Evolutionary conservation across 2,329 filamentous ascomycete genomes (phyloP), one percentile per base, ranked within the genome.

Genomic region (Ilyonectria destructans): DNA sequence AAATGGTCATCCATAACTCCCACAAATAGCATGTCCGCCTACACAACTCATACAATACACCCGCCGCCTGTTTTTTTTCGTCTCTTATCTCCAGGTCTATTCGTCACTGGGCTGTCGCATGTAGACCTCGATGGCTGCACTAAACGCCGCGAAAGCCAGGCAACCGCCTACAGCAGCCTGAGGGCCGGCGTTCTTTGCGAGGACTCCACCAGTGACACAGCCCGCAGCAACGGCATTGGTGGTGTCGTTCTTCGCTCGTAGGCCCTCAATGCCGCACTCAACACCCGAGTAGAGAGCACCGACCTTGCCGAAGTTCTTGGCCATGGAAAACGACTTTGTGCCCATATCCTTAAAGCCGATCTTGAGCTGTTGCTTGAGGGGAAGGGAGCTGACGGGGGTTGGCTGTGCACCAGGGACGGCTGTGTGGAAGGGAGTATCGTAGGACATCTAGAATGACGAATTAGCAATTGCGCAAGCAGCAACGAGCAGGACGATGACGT

Each of bases 321-420:
- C 96, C 55, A 92, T 94, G 70, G 91, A 92, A 82, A 88, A 93
- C 5, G 94, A 96, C 13, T 94, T 90, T 71, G 87, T 83, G 73
- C 96, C 96, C 95, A 99, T 98, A 82, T 99, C 96, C 81, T 93
- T 95, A 85, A 99, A 94, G 60, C 96, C 96, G 77, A 89, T 84
- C 70, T 90, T 90, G 61, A 99, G 88, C 82, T 98, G 96, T 80
- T 97, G 90, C 52, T 91, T 89, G 71, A 96, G 87, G 31, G 96
- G 95, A 21, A 99, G 90, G n/a, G 86, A 85, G 48, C 85, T 79
- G 68, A 91, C 77, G 55, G 85, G 80, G 26, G 75, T 82, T 29
- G 80, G 76, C 19, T 80, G 75, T 55, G 79, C 75, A 76, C 82
- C 82, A 49, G 84, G 82, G 56, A 75, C 77, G 35, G 82, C 77